A percentile compares a stretch with the other conserved stretches of the same genome.
Conservation (phyloP, 139 green algal species). For the Coccomyxa sp. region DNA sequence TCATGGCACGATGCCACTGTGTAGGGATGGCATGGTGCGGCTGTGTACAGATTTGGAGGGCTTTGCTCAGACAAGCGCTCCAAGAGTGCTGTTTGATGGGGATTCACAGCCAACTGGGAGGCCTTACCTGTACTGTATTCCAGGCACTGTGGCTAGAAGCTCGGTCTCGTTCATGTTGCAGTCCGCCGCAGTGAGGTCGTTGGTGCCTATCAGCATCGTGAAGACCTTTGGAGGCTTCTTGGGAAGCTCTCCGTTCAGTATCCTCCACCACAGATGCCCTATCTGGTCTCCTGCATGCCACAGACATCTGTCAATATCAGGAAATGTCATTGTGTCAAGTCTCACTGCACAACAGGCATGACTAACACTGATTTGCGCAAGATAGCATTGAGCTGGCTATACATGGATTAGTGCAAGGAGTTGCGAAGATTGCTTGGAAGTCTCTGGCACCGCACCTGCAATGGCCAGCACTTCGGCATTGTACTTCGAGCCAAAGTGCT, state of each 20-base stretch:
- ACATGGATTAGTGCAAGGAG: no score
- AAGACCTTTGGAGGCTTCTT: not conserved
- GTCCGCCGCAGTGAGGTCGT: not conserved
- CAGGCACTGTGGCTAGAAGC: not conserved
- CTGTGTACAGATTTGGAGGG: no score
- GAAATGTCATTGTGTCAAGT: not conserved
- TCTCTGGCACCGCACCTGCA: not conserved
- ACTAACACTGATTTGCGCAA: no score
- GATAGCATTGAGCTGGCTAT: no score
- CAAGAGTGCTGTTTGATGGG: no score
- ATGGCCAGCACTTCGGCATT: not conserved
- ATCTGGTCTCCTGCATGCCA: constrained; percentile 6
- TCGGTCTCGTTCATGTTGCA: constrained; percentile 1
- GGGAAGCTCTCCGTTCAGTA: constrained; percentile 8
- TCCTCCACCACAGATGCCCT: not conserved
- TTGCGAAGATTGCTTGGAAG: no score
- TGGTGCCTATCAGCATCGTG: constrained; percentile 3
- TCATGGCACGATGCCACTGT: no score
- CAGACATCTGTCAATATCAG: no score
- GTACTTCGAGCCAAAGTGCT: constrained; percentile 5
- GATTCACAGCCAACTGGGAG: no score
- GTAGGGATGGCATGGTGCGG: no score
- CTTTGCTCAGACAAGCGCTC: no score
- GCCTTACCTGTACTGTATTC: not conserved
- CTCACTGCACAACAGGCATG: no score